Base-by-base conservation (phyloP, 108 stramenopile species). In the Cyclotella sp. region DNA sequence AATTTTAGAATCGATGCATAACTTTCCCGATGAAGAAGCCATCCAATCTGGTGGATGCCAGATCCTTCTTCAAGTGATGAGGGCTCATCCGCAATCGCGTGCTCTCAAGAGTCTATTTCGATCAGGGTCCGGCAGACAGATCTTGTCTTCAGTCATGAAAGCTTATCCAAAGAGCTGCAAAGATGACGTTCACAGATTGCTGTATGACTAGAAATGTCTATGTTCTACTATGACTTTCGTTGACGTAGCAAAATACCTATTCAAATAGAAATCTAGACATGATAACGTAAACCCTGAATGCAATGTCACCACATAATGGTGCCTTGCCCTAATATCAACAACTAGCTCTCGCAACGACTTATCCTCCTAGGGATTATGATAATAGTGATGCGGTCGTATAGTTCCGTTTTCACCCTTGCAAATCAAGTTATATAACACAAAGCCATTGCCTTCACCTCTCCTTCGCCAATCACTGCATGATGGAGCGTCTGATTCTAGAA, bases 31-130 rank as follows among this genome's bases (percentile, higher is more conserved):
- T 22, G 66, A 76, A 30, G 76, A 62, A 49, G 26, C 15, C 0
- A 41, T 76, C 29, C 76, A 76, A 67, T 47, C 29, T 19, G 40
- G 40, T 51, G 76, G 55, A 22, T 68, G 67, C 63, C 22, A 64
- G 9, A 64, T 45, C 44, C 34, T 61, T 18, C 60, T 61, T 57
- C 60, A 19, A 14, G 26, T 75, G 26, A 21, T 68, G 67, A 47
- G 13, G 5, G 54, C 41, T 41, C 27, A 27, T 29, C 58, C 57
- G 15, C 26, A 60, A 51, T n/a, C 7, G 12, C 41, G 63, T 16
- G 52, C 57, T 59, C 15, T 68, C 59, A 61, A 70, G 67, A 42
- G 24, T 11, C 61, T 77, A 15, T 15, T 77, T 54, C 52, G 49
- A 0, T 27, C 43, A 62, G 49, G 47, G 9, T 29, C 44, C 14